Evolutionary conservation across 441 rosid genomes (phyloP).

Genomic region (Populus tomentosa): DNA sequence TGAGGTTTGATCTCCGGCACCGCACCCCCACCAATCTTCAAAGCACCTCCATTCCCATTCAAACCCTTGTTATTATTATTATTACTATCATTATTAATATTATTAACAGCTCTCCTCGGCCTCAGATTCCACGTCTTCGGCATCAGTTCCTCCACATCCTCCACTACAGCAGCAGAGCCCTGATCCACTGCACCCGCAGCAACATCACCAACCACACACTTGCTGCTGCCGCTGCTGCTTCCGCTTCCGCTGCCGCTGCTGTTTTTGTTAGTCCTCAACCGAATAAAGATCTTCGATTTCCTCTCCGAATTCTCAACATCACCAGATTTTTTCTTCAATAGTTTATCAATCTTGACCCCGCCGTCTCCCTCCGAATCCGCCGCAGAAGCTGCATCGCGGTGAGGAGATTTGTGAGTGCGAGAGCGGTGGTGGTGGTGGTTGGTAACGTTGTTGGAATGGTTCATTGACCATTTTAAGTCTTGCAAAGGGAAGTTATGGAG

Average conservation of each 20-base stretch:
- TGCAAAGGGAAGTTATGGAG: conserved; percentile 64
- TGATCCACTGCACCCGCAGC: conserved; percentile 31
- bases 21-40: conserved; percentile 27
- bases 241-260: neutral
- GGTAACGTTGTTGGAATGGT: conserved; percentile 28
- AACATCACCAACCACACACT: conserved; percentile 16
- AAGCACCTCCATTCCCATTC: conserved; percentile 19
- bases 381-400: conserved; percentile 16
- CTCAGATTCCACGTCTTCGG: conserved; percentile 64
- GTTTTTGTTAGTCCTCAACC: conserved; percentile 32
- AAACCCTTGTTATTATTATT: neutral
- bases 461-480: conserved; percentile 61
- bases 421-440: conserved; percentile 30
- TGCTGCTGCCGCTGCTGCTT: neutral
- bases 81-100: neutral
- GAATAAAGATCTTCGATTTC: conserved; percentile 48
- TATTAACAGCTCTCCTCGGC: conserved; percentile 32
- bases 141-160: conserved; percentile 36
- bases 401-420: conserved; percentile 42
- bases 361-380: conserved; percentile 10
- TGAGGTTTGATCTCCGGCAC: conserved; percentile 29
- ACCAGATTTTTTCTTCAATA: neutral
- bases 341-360: neutral
- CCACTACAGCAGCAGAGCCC: conserved; percentile 24
- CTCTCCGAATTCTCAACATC: conserved; percentile 21